These are phyloP conservation scores for Neurospora africana DNA, from an alignment of 495 filamentous ascomycete species.

Conservation along the genomic window DNA sequence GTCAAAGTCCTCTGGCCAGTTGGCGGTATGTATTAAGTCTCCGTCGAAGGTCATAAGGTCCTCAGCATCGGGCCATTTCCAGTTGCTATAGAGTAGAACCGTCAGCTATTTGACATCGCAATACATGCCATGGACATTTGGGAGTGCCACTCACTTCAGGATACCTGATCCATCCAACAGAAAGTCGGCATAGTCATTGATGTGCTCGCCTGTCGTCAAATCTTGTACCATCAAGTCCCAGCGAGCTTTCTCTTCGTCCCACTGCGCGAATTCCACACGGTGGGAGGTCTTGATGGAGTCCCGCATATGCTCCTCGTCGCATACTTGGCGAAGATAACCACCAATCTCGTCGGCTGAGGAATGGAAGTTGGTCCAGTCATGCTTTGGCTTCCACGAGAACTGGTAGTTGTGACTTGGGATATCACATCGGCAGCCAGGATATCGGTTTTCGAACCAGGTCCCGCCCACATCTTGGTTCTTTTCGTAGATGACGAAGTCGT, in stretches of 20 bases:
- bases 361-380: slow-evolving; percentile 51
- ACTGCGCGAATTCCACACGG: slow-evolving; percentile 27
- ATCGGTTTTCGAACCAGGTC: slow-evolving; percentile 51
- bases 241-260: slow-evolving; percentile 30
- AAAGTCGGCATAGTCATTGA: slow-evolving; percentile 42
- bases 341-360: slow-evolving; percentile 47
- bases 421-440: slow-evolving; percentile 46
- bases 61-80: slow-evolving; percentile 50
- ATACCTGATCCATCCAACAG: slow-evolving; percentile 49
- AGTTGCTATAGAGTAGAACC: slow-evolving; percentile 35
- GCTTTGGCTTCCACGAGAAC: slow-evolving; percentile 45
- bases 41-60: slow-evolving; percentile 40
- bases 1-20: slow-evolving; percentile 46
- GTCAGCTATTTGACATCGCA: slow-evolving; percentile 12
- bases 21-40: slow-evolving; percentile 45
- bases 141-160: slow-evolving; percentile 37
- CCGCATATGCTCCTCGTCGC: slow-evolving; percentile 45
- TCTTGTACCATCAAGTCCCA: slow-evolving; percentile 45
- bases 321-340: slow-evolving; percentile 44
- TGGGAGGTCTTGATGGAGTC: slow-evolving; percentile 37
- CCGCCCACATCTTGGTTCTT: slow-evolving; percentile 61
- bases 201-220: slow-evolving; percentile 30
- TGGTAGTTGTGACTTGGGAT: slow-evolving; percentile 46
- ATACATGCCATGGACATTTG: neutral
- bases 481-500: slow-evolving; percentile 60